Evolutionary conservation across 495 filamentous ascomycete genomes (phyloP), one percentile per base, ranked within the genome.

Genomic region (Talaromyces thailandensis): DNA sequence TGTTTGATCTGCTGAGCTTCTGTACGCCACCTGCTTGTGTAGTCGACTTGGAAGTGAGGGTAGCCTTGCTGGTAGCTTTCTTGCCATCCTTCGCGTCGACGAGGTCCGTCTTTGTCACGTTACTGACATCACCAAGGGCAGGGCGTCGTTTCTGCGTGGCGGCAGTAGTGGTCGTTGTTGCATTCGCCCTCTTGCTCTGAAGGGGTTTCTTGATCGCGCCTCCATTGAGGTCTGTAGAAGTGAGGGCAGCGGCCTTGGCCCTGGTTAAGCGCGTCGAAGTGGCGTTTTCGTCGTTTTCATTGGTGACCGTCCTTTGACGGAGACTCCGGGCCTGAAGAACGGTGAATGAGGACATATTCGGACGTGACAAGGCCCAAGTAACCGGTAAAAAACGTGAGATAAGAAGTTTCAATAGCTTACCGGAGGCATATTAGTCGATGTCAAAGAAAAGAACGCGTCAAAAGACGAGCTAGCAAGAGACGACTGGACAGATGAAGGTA

Each of bases 261-360:
- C 94, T 83, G 59, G 94, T 98, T 69, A 97, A 68, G 75, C 93
- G 92, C 73, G 85, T 87, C 62, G 88, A 84, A 25, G 81, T 84
- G 53, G 73, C 76, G 68, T 96, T 96, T 80, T 98, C 94, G 69
- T 96, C 94, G 69, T 96, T 96, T 76, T 96, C 92, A 72, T 97
- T 93, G 68, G 86, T 87, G 63, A 87, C 76, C 66, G 84, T 81
- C 75, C 92, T 86, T 61, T 80, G 79, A 65, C 87, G 80, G 67
- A 81, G 73, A 59, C 76, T 75, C 65, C 86, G 81, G 70, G 75
- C 78, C 84, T 87, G 65, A 29, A 62, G 28, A 40, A 43, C 43
- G 40, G 48, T 60, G 56, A 62, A 64, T 61, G 59, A 61, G 45
- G 57, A 64, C 32, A 53, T 60, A 28, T 37, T 37, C 24, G 16